Evolutionary conservation across 257 asterid species (phyloP), one percentile per base, ranked within the genome.

Genomic region (Solanum infundibuliforme): DNA sequence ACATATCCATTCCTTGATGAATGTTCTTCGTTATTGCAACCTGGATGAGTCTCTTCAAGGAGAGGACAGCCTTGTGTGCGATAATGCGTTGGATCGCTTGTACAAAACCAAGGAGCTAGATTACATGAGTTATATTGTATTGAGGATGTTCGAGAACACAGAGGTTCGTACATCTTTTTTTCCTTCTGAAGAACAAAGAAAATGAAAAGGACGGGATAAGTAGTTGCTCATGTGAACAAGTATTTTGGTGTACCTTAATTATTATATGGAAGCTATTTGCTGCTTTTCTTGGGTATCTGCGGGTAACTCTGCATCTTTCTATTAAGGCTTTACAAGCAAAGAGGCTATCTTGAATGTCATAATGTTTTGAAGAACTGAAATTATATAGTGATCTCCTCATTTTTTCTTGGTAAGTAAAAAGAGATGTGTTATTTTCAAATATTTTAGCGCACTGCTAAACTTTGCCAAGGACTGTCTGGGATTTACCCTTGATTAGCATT

Each of bases 11-110:
- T 97, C 99, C 25, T 88, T 97, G 92, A 96, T 97, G 98, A 97
- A 97, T 86, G 99, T 97, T 86, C 98, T 97, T 91, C 99, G 99
- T 58, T 97, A 97, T 85, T 97, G 99, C 94, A 94, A 97, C 88
- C 90, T 97, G 93, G 99, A 97, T 84, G 99, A 97, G 88, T 94
- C 99, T 86, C 95, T 93, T 86, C 98, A 92, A 91, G 98, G 93
- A 85, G 99, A 97, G 90, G 93, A 91, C 29, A 91, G 99, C 93
- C 98, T 95, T 74, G 94, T 97, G 72, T 94, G 94, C 52, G 96
- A 97, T 88, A 92, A 87, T 89, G 98, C 97, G 43, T 89, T 96
- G 90, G 98, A 97, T 87, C 99, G 99, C 84, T 91, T 97, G 88
- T 91, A 82, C 39, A 93, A 83, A 91, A 95, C 98, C 60, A 94